Conservation (phyloP, 148 eudicot genomes). For the Linanthus parryae region DNA sequence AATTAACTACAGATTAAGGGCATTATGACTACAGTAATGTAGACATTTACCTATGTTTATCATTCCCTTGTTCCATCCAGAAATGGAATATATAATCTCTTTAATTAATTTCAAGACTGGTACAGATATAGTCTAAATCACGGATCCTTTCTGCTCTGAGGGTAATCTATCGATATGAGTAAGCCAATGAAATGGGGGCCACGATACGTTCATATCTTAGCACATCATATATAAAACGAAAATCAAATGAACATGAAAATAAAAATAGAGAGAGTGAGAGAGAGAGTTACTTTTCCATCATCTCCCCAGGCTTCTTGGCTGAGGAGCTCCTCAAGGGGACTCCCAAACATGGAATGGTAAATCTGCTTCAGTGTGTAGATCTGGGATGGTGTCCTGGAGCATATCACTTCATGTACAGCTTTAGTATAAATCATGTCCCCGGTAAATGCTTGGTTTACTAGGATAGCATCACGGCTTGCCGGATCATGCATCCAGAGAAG, state of each 20-base stretch:
- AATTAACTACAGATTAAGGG: too few species aligned
- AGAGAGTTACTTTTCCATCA: conserved; percentile 45
- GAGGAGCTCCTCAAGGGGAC: conserved; percentile 62
- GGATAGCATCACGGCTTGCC: conserved; percentile 64
- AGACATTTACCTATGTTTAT: too few species aligned
- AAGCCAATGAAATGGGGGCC: background rate
- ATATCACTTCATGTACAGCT: conserved; percentile 70
- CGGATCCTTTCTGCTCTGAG: too few species aligned
- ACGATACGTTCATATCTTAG: background rate
- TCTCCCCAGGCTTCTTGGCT: conserved; percentile 49
- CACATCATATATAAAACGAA: background rate
- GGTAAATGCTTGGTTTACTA: conserved; percentile 41
- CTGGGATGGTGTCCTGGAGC: conserved; percentile 77
- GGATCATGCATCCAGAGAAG: conserved; percentile 76
- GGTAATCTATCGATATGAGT: too few species aligned
- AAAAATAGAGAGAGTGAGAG: background rate
- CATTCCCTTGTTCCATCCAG: too few species aligned
- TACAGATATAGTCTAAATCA: too few species aligned
- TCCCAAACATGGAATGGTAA: conserved; percentile 41
- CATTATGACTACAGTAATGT: too few species aligned
- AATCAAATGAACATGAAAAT: background rate
- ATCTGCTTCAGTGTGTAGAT: conserved; percentile 56
- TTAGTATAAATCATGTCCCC: conserved; percentile 29
- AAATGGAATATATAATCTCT: too few species aligned
- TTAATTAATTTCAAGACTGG: too few species aligned